Base-by-base conservation (phyloP, 1,284 basidiomycete species). In the Ganoderma sinense region DNA sequence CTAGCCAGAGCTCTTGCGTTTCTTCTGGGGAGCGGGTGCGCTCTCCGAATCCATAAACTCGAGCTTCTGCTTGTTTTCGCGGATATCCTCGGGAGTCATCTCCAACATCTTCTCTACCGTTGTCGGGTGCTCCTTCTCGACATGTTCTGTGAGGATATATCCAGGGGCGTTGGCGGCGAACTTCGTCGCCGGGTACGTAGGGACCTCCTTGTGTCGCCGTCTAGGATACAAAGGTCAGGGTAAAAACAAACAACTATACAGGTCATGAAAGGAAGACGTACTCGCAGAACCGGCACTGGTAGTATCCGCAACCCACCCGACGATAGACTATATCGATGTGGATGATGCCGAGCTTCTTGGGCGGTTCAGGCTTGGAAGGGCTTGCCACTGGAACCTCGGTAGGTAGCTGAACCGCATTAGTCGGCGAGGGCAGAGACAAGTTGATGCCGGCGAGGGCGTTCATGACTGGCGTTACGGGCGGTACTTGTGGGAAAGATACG, bases 301-400 rank as follows among this genome's bases (percentile, higher is more conserved):
- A 66, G 68, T 65, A 62, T 51, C 60, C 64, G 31, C 43, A 64
- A 2, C 18, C n/a, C 6, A 58, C 67, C 3, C 58, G 58, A 23
- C 74, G 60, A 72, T 77, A 78, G 8, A 74, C 69, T 33, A 78
- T 64, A 18, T 70, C 64, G 51, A 78, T 63, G 55, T 78, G 77
- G n/a, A 51, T 61, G 40, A 75, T 69, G 64, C 74, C 69, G n/a
- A 78, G 68, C 33, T 64, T 66, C 56, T 65, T 23, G 4, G 62
- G 48, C 51, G 14, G 43, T 43, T 43, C 26, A 23, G 4, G 11
- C 58, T 62, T 56, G n/a, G 48, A 16, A 2, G 56, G 51, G 56
- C 18, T 43, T 20, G 62, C 40, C 26, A 2, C 59, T 36, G 62
- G 31, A 13, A 43, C 11, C 2, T 53, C 29, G 29, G 62, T 33